Evolutionary conservation across 345 rosid species (phyloP), one percentile per base, ranked within the genome.

Genomic region (Bruguiera gymnorhiza): DNA sequence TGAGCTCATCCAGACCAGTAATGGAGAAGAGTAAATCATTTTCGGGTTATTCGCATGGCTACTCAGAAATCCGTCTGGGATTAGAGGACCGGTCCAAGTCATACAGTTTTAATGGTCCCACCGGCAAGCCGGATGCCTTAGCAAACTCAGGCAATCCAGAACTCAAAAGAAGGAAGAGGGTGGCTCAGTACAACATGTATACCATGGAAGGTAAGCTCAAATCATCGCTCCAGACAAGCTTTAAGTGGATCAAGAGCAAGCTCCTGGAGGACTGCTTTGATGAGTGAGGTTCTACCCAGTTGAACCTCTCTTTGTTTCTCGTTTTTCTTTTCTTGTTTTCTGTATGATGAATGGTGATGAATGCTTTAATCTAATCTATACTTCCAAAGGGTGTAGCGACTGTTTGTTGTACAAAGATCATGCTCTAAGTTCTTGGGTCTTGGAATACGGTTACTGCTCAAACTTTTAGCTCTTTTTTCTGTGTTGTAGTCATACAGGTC

Each of bases 241-340:
- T 83, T 73, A 87, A 85, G 82, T 87, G 91, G 91, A 85, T 87
- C 82, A 87, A 83, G 80, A 87, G 72, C 86, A 87, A 85, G 77
- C 78, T 85, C 68, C 24, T 61, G 0, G 71, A 71, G 23, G 75
- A 83, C 26, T 69, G 55, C 57, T 79, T 57, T 54, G 63, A 78
- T 60, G 57, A 31, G 10, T 76, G 63, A 75, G 7, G 37, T 34
- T 34, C 24, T 31, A 0, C 50, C 18, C 15, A 13, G 16, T 43
- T 13, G 50, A 11, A 2, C 9, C 9, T 39, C 21, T 60, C 46
- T 60, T 60, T 4, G 39, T 36, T 21, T n/a, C 24, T 37, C 24
- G 6, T 37, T 11, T 23, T 8, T 0, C 18, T 15, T 36, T 6
- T 62, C 1, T 1, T 8, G 11, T 34, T 18, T 34, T 62, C 20